These are phyloP conservation scores for Aspergillus homomorphus DNA, from an alignment of 495 filamentous ascomycete species.

Conservation along the genomic window DNA sequence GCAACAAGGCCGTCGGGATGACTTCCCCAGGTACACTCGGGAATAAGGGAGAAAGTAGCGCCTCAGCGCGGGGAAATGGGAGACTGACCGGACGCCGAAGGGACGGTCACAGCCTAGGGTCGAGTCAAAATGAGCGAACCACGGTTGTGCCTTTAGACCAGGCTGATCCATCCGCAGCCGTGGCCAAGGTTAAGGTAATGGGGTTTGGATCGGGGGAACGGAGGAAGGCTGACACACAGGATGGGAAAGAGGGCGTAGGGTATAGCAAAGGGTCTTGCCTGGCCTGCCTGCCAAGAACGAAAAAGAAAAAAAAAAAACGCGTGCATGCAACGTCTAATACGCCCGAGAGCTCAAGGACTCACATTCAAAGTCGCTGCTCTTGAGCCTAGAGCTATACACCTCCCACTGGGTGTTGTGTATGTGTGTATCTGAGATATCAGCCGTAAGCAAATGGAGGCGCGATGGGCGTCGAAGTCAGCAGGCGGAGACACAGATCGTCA, in stretches of 20 bases:
- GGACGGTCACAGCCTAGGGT: conserved; percentile 3
- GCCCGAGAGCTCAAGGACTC: background rate
- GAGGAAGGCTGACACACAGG: conserved; percentile 25
- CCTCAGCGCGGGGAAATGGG: conserved; percentile 22
- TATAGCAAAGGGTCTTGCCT: conserved; percentile 21
- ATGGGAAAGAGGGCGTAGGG: background rate
- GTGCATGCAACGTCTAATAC: background rate
- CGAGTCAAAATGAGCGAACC: conserved; percentile 5
- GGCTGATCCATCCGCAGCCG: conserved; percentile 17
- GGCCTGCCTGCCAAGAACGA: conserved; percentile 16
- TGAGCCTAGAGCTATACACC: background rate
- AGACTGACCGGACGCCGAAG: conserved; percentile 19
- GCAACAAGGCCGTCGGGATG: conserved; percentile 13
- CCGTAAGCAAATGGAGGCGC: background rate
- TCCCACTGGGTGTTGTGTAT: background rate
- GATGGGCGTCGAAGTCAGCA: background rate
- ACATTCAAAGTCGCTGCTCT: background rate
- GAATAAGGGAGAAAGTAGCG: conserved; percentile 19
- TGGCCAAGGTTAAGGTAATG: conserved; percentile 8
- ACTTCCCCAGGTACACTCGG: conserved; percentile 11
- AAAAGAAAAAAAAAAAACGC: background rate
- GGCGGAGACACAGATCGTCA: background rate
- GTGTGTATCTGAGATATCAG: background rate
- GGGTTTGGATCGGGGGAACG: conserved; percentile 37
- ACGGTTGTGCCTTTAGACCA: conserved; percentile 16